These are phyloP conservation scores for Diaporthe helianthi DNA, from an alignment of 2,329 filamentous ascomycete species.

Conservation along the genomic window DNA sequence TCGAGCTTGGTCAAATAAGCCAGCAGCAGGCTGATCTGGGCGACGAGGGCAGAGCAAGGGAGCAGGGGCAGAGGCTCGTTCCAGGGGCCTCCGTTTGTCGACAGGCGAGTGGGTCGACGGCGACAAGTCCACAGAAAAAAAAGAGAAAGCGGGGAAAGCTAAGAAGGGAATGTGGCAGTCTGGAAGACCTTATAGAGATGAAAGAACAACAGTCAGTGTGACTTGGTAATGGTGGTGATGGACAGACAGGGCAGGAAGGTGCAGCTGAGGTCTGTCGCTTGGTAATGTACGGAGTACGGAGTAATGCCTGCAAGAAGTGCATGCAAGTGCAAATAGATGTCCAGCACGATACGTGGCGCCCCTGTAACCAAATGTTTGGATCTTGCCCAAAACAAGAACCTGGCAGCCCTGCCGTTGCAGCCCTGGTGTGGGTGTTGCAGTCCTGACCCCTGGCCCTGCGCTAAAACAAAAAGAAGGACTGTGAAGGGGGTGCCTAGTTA, in stretches of 20 bases:
- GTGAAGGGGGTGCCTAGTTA: neutral
- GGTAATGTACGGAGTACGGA: too few relatives aligned
- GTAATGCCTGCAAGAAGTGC: neutral
- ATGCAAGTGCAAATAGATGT: neutral
- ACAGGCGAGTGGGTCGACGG: conserved; percentile 26
- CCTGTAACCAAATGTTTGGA: conserved; percentile 24
- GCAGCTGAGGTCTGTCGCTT: conserved; percentile 1
- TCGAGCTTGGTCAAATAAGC: neutral
- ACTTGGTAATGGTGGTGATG: conserved; percentile 9
- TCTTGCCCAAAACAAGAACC: conserved; percentile 12
- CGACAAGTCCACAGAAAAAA: neutral
- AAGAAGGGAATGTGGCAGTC: conserved; percentile 19
- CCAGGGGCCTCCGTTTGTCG: conserved; percentile 25
- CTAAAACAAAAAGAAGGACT: conserved; percentile 17
- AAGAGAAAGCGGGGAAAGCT: neutral
- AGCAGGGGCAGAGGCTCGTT: conserved; percentile 22
- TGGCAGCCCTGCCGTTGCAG: neutral
- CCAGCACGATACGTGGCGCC: conserved; percentile 13
- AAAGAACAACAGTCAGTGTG: conserved; percentile 22
- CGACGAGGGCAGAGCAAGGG: neutral
- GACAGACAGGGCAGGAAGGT: conserved; percentile 3
- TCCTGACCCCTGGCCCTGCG: conserved; percentile 10
- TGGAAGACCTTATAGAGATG: conserved; percentile 17
- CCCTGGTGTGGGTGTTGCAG: conserved; percentile 4
- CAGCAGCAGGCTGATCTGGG: neutral